Evolutionary conservation across 1,284 basidiomycete genomes (phyloP), one percentile per base, ranked within the genome.

Genomic region (Vanrija sp.): DNA sequence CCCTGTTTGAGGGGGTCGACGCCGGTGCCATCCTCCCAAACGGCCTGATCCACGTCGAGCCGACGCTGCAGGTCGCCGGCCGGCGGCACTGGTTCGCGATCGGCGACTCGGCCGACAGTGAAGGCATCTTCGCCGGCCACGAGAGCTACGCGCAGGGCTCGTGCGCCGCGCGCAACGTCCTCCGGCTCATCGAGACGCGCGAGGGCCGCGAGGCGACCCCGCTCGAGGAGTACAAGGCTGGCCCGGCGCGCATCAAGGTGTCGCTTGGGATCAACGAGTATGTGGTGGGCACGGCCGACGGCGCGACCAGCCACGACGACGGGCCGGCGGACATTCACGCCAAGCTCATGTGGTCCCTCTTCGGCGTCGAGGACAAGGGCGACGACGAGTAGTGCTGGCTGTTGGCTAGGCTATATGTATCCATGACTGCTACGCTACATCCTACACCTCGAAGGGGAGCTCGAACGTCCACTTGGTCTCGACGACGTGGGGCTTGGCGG

Each of bases 191-290:
- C 18, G 47, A 62, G 12, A 54, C 53, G 41, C 51, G 53, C 16
- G 66, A 66, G 22, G 15, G 9, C 3, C 46, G 46, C 12, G 49
- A 49, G 58, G 54, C 66, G 47, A 62, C 51, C 16, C 60, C 49
- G 47, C 64, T 89, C 23, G 82, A 85, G 59, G 66, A 70, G 18
- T 87, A 87, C 80, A 81, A 16, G 78, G 79, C 16, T 67, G 77
- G 14, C 82, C 83, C 5, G 81, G 79, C 41, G 15, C 49, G 35
- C 45, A 87, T 87, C 78, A 87, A 87, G 72, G 78, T 88, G 10
- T 83, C 85, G 0, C 78, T 88, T 27, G 86, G 86, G 3, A 66
- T 85, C 56, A 57, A 51, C 16, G 76, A 78, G 55, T 73, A 71
- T 24, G 77, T 82, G 36, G 80, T 79, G 53, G 78, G 81, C 52